Base-by-base conservation (phyloP, 78 protist species). In the Speleostelium caveatum region DNA sequence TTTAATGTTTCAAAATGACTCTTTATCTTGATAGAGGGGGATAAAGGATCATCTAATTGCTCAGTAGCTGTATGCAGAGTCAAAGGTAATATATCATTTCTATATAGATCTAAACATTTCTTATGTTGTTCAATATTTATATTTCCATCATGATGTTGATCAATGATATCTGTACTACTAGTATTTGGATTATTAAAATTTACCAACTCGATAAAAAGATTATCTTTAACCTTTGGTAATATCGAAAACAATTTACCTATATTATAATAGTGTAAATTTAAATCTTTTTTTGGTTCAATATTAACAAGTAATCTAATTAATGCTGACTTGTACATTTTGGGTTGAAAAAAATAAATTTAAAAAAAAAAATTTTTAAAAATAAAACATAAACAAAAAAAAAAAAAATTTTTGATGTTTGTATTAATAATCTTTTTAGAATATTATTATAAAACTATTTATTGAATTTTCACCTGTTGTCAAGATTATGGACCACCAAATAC, bases 301-400 rank as follows among this genome's bases (percentile, higher is more conserved):
- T 72, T 56, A 45, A 67, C 67, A 22, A 83, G 36, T 26, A 83
- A 42, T 69, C 79, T 24, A 39, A 83, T 42, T 33, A 83, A 69
- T 32, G 67, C 91, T 59, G 91, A 56, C 36, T 69, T 83, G n/a
- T 71, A 71, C 77, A 78, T 78, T 42, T 14, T 65, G 4, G 32
- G 2, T 53, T 49, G 24, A 4, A 53, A 2, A 8, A 21, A 71
- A 16, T 49, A 24, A 39, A 32, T 24, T 32, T 67, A 67, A 42
- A 36, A 14, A n/a, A 38, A 12, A 32, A 17, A 32, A 14, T 32
- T 51, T 3, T 41, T 8, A 67, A 67, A 24, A 67, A 67, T 16
- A 39, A 67, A 67, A 16, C 24, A n/a, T n/a, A n/a, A n/a, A n/a
- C n/a, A n/a, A n/a, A n/a, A n/a, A n/a, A n/a, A n/a, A n/a, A n/a